Evolutionary conservation across 371 early-diverging fungal species (phyloP).

Genomic region (Zopfochytrium polystomum): DNA sequence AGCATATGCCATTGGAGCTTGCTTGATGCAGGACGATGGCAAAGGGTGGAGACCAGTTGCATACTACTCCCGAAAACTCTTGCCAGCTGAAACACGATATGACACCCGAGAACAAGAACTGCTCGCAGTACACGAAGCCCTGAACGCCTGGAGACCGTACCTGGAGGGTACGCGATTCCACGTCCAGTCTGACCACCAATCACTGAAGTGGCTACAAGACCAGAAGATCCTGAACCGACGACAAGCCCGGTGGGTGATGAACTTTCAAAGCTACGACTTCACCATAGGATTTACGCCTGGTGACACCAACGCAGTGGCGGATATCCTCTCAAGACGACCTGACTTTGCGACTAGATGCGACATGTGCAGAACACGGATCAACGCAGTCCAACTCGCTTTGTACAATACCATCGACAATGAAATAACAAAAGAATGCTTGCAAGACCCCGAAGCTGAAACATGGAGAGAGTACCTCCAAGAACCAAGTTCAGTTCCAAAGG

Average conservation of each 20-base stretch:
- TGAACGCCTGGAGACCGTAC: conserved; percentile 48
- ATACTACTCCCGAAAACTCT: conserved; percentile 39
- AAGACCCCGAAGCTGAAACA: background rate
- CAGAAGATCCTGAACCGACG: background rate
- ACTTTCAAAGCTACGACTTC: background rate
- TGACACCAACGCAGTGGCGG: background rate
- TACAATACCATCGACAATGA: background rate
- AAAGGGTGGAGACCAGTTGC: conserved; percentile 42
- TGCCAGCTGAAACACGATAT: conserved; percentile 33
- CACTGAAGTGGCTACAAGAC: background rate
- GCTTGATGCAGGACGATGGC: conserved; percentile 39
- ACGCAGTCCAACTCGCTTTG: background rate
- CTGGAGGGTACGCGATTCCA: conserved; percentile 18
- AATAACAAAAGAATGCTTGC: background rate
- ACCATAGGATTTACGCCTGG: background rate
- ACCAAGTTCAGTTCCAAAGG: background rate
- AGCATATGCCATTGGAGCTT: conserved; percentile 45
- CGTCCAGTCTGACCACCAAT: background rate
- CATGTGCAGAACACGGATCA: background rate
- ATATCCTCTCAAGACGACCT: background rate
- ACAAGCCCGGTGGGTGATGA: background rate
- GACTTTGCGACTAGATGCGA: background rate
- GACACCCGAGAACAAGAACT: conserved; percentile 53
- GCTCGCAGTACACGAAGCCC: conserved; percentile 42
- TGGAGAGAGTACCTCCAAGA: background rate